These are phyloP conservation scores for Polytolypa hystricis DNA, from an alignment of 2,329 filamentous ascomycete species.

Conservation along the genomic window DNA sequence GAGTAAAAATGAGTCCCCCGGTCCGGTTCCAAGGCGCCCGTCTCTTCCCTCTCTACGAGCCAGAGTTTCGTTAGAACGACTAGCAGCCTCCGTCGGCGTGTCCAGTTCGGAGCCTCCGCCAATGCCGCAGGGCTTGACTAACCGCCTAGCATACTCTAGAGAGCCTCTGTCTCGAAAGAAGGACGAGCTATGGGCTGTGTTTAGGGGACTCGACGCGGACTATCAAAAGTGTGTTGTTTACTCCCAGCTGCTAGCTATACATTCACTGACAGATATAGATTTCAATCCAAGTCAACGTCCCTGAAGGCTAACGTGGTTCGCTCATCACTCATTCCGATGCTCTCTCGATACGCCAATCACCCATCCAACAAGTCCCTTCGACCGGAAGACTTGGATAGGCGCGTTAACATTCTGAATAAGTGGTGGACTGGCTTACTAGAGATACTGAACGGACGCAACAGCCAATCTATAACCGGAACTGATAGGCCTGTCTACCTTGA, in stretches of 20 bases:
- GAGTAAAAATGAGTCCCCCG: slow-evolving; percentile 21
- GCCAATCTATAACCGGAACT: slow-evolving; percentile 69
- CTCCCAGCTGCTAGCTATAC: slow-evolving; percentile 7
- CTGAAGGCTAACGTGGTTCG: slow-evolving; percentile 69
- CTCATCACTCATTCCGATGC: slow-evolving; percentile 61
- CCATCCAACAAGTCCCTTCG: slow-evolving; percentile 52
- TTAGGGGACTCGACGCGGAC: slow-evolving; percentile 57
- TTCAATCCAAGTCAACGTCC: slow-evolving; percentile 60
- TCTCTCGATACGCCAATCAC: slow-evolving; percentile 58
- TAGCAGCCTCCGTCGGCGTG: slow-evolving; percentile 31
- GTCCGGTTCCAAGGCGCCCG: slow-evolving; percentile 27
- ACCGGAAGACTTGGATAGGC: slow-evolving; percentile 73
- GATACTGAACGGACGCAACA: slow-evolving; percentile 63
- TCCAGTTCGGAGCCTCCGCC: slow-evolving; percentile 38
- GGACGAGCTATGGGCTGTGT: slow-evolving; percentile 59
- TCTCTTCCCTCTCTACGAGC: slow-evolving; percentile 30
- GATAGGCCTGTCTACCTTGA: slow-evolving; percentile 74
- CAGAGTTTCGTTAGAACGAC: slow-evolving; percentile 37
- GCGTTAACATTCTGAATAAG: slow-evolving; percentile 69
- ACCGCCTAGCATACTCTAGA: slow-evolving; percentile 11
- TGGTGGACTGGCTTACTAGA: slow-evolving; percentile 84
- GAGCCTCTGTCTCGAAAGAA: slow-evolving; percentile 43
- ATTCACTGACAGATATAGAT: slow-evolving; percentile 32
- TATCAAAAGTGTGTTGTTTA: slow-evolving; percentile 46
- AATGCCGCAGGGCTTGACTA: slow-evolving; percentile 34